Percentiles rank a stretch among this genome's conserved stretches.
phyloP scores from a whole-genome alignment of 805 yeast genomes.

The Candida ovalis region DNA sequence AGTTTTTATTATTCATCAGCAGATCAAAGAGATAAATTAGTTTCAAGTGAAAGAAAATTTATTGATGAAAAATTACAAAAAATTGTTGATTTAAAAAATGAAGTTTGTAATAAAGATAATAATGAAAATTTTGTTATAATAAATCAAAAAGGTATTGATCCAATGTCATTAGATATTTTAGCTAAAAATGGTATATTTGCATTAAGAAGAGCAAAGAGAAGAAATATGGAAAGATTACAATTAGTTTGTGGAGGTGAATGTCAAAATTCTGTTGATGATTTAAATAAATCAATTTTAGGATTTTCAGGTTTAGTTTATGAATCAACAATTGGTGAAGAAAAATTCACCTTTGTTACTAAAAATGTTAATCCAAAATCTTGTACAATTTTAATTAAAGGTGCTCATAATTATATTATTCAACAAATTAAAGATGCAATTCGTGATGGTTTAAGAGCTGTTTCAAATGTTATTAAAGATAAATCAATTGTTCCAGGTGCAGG shows the following conservation, averaged over 20 bases:
- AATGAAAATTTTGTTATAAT: slow-evolving; percentile 85
- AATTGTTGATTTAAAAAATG: slow-evolving; percentile 88
- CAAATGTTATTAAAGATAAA: slow-evolving; percentile 83
- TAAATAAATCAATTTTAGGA: slow-evolving; percentile 76
- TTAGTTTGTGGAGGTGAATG: slow-evolving; percentile 96
- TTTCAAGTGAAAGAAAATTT: slow-evolving; percentile 87
- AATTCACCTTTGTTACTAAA: slow-evolving; percentile 93
- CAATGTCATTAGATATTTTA: slow-evolving; percentile 91
- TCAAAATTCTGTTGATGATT: slow-evolving; percentile 94
- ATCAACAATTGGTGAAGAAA: slow-evolving; percentile 94
- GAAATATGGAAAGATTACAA: slow-evolving; percentile 98
- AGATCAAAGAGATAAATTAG: slow-evolving; percentile 93
- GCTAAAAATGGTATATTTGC: slow-evolving; percentile 94
- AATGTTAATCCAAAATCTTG: slow-evolving; percentile 85
- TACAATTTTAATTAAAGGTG: slow-evolving; percentile 89
- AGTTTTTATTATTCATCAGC: slow-evolving; percentile 93
- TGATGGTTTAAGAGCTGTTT: slow-evolving; percentile 93
- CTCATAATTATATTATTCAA: slow-evolving; percentile 80
- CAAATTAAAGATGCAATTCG: slow-evolving; percentile 97
- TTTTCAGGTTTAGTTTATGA: slow-evolving; percentile 88
- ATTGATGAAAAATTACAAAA: slow-evolving; percentile 91
- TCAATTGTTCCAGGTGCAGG: slow-evolving; percentile 96
- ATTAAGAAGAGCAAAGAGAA: slow-evolving; percentile 94
- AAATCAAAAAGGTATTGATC: slow-evolving; percentile 98
- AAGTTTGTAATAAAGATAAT: slow-evolving; percentile 75